These are phyloP conservation scores for Lachnellula occidentalis DNA, from an alignment of 2,329 filamentous ascomycete genomes.

Conservation along the genomic window DNA sequence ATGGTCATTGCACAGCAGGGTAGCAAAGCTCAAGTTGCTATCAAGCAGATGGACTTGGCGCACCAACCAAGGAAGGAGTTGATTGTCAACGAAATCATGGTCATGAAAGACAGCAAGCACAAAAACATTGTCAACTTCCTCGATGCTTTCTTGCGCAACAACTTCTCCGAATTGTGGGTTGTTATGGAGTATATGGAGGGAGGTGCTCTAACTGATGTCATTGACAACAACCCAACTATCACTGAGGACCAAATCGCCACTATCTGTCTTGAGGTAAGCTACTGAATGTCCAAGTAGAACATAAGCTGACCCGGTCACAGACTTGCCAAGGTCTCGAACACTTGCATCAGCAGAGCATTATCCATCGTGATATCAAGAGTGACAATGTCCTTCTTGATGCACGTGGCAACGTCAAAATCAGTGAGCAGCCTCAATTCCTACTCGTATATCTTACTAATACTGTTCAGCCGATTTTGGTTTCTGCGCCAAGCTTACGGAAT, in stretches of 20 bases:
- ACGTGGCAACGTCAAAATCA: conserved; percentile 95
- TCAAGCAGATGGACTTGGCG: conserved; percentile 99
- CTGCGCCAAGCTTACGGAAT: conserved; percentile 95
- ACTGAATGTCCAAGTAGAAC: neutral
- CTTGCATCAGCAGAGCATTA: conserved; percentile 92
- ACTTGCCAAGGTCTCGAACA: conserved; percentile 94
- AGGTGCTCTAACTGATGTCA: conserved; percentile 93
- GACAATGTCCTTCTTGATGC: conserved; percentile 95
- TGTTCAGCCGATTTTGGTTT: conserved; percentile 92
- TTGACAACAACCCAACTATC: conserved; percentile 93
- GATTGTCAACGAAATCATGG: conserved; percentile 99
- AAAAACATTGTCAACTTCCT: conserved; percentile 99
- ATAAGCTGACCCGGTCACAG: conserved; percentile 41
- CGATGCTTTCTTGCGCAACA: conserved; percentile 92
- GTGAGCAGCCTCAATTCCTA: conserved; percentile 48
- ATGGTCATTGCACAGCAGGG: conserved; percentile 76
- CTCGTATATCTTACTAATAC: conserved; percentile 31
- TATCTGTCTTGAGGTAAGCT: conserved; percentile 85
- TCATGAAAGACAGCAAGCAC: conserved; percentile 99
- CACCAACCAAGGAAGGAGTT: conserved; percentile 96
- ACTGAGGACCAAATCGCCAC: conserved; percentile 97
- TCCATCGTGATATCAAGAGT: conserved; percentile 98
- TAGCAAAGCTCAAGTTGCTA: conserved; percentile 82
- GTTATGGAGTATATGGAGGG: conserved; percentile 99
- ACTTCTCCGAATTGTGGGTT: conserved; percentile 94